Evolutionary conservation across 2,329 filamentous ascomycete genomes (phyloP).

Genomic region (Cadophora sp.): DNA sequence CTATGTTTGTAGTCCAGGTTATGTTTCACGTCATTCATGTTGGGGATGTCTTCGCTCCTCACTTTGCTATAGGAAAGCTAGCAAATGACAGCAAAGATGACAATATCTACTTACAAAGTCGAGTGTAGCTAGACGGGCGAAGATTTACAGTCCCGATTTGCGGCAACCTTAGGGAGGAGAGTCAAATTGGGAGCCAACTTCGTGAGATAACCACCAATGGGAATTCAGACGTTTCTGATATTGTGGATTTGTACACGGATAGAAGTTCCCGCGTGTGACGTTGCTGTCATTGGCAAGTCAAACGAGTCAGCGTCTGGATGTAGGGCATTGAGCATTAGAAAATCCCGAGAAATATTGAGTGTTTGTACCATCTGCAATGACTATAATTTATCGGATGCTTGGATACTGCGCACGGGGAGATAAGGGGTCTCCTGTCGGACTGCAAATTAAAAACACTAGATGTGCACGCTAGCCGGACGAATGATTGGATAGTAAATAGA

Average conservation of each 20-base stretch:
- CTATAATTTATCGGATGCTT: too few relatives aligned
- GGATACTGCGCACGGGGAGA: too few relatives aligned
- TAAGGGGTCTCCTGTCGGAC: too few relatives aligned
- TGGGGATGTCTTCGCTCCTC: slow-evolving; percentile 17
- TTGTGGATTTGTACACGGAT: slow-evolving; percentile 10
- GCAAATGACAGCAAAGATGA: slow-evolving; percentile 4
- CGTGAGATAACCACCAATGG: not conserved
- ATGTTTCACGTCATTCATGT: slow-evolving; percentile 23
- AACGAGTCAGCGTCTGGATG: too few relatives aligned
- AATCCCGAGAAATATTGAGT: too few relatives aligned
- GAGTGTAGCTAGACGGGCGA: not conserved
- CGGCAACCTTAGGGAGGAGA: not conserved
- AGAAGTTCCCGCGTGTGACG: not conserved
- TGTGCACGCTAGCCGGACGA: too few relatives aligned
- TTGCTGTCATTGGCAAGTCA: not conserved
- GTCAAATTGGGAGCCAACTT: not conserved
- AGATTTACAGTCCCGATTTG: not conserved
- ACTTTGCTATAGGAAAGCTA: slow-evolving; percentile 1
- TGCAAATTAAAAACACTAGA: too few relatives aligned
- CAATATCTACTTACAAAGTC: not conserved
- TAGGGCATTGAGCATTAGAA: too few relatives aligned
- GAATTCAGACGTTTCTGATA: slow-evolving; percentile 6
- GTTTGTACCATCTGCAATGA: too few relatives aligned
- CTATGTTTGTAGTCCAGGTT: slow-evolving; percentile 21
- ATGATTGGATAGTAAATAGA: too few relatives aligned